A percentile compares a stretch with the other conserved stretches of the same genome.
phyloP scores from a whole-genome alignment of 75 land plant genomes.

The Picea glauca region DNA sequence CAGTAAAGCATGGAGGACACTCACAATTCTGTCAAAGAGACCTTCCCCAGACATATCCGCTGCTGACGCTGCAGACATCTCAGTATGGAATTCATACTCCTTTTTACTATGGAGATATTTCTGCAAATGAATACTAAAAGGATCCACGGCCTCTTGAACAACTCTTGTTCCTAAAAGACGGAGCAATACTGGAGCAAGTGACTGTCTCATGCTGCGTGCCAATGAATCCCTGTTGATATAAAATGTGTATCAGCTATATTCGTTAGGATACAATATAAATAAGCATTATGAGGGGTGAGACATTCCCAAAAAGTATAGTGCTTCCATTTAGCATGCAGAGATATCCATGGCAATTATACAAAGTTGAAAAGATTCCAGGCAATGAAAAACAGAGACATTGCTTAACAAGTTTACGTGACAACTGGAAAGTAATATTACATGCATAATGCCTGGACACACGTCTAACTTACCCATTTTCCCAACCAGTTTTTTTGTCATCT shows the following conservation, averaged over 20 bases:
- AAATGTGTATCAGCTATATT: background rate
- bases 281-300: background rate
- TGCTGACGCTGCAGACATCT: conserved; percentile 39
- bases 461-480: background rate
- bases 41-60: conserved; percentile 46
- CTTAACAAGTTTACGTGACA: too few species aligned
- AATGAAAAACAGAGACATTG: background rate
- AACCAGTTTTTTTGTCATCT: too few species aligned
- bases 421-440: background rate
- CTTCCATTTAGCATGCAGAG: background rate
- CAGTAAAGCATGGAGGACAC: conserved; percentile 76
- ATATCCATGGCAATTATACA: background rate
- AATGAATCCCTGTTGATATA: conserved; percentile 57
- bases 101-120: conserved; percentile 14
- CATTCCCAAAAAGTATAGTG: background rate
- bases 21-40: conserved; percentile 75
- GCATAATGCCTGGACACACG: background rate
- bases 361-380: background rate
- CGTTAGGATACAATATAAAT: background rate
- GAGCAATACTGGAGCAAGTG: conserved; percentile 73
- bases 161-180: conserved; percentile 84
- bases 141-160: conserved; percentile 76
- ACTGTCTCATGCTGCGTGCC: conserved; percentile 65
- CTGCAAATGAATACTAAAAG: conserved; percentile 20
- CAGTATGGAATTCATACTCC: conserved; percentile 33